Conservation (phyloP, 352 stramenopile species). For the Pythium guiyangense region DNA sequence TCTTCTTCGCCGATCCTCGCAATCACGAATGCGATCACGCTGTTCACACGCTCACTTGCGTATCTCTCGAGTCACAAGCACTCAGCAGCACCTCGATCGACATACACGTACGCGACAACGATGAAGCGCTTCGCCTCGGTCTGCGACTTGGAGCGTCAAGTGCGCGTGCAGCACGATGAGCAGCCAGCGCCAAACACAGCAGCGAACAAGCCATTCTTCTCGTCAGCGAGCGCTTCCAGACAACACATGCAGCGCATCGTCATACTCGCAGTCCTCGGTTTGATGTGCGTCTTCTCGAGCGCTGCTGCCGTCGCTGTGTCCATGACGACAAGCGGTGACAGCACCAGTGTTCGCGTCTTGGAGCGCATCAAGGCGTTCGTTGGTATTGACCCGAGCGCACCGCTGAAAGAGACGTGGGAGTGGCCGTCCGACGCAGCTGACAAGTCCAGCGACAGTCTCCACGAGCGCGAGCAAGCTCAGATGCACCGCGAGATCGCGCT, state of each 20-base stretch:
- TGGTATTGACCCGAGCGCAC: not conserved
- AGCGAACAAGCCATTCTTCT: not conserved
- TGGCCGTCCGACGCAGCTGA: not conserved
- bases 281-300: conserved; percentile 8
- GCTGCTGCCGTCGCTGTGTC: conserved; percentile 1
- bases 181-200: too few species aligned
- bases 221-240: not conserved
- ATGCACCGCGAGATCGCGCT: conserved; percentile 13
- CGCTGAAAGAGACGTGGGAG: not conserved
- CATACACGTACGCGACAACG: not conserved
- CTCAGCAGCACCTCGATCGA: not conserved
- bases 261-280: conserved; percentile 2
- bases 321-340: not conserved
- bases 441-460: not conserved
- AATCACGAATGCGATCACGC: not conserved
- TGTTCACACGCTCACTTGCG: not conserved
- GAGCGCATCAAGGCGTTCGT: conserved; percentile 5
- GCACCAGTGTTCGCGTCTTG: not conserved
- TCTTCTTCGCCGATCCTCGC: not conserved
- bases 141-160: conserved; percentile 12
- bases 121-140: conserved; percentile 13
- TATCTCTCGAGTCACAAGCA: not conserved
- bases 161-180: not conserved
- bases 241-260: conserved; percentile 6
- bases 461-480: not conserved